phyloP scores from a whole-genome alignment of 257 asterid genomes.

The Scutellaria baicalensis region DNA sequence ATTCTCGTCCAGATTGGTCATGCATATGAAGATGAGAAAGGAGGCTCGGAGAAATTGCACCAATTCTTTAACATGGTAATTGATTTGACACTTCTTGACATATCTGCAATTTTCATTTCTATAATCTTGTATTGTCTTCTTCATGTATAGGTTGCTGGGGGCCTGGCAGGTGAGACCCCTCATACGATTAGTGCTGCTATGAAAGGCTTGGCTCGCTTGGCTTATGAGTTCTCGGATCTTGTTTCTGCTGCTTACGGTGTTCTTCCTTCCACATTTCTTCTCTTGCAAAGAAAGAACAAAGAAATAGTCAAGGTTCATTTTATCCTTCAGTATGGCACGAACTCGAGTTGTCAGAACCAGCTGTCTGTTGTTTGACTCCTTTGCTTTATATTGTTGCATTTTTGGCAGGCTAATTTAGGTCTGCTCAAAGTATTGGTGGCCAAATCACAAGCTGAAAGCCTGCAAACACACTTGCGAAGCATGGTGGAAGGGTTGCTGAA shows the following conservation, averaged over 20 bases:
- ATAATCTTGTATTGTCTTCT: background rate
- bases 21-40: conserved; percentile 68
- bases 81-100: background rate
- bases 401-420: conserved; percentile 81
- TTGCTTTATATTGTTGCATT: conserved; percentile 8
- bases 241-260: conserved; percentile 60
- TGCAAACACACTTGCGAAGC: conserved; percentile 64
- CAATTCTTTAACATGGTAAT: conserved; percentile 72
- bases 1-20: conserved; percentile 90
- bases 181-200: conserved; percentile 93
- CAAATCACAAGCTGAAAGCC: conserved; percentile 67
- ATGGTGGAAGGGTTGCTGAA: conserved; percentile 75
- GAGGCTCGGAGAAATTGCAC: conserved; percentile 51
- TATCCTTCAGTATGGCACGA: background rate
- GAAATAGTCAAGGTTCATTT: conserved; percentile 71
- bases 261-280: conserved; percentile 85
- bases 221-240: conserved; percentile 91
- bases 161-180: conserved; percentile 86
- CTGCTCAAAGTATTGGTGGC: conserved; percentile 88
- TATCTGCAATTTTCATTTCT: conserved; percentile 2
- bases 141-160: conserved; percentile 72
- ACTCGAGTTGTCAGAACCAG: background rate
- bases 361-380: background rate
- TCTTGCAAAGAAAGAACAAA: conserved; percentile 72
- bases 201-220: conserved; percentile 95